phyloP scores from a whole-genome alignment of 2,329 filamentous ascomycete species.

The Aureobasidium sp. region DNA sequence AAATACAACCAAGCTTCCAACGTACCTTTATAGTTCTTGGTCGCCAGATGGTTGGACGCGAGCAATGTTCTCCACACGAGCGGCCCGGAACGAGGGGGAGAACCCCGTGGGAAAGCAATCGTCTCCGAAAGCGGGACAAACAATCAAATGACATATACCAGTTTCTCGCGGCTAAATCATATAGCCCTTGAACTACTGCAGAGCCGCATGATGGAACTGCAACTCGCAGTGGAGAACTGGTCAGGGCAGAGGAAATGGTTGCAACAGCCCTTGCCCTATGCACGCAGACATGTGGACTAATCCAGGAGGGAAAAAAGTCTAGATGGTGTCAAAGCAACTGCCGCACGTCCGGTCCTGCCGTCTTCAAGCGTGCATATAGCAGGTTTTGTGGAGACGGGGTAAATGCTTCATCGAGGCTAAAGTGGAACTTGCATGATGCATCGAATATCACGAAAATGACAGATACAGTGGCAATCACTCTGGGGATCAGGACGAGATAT shows the following conservation, averaged over 20 bases:
- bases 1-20: not conserved
- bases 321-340: conserved; percentile 2
- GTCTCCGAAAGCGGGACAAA: not conserved
- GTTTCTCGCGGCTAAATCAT: conserved; percentile 4
- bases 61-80: not conserved
- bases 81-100: not conserved
- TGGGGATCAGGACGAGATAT: not conserved
- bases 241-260: not conserved
- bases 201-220: not conserved
- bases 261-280: not conserved
- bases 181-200: not conserved
- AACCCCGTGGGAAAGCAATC: not conserved
- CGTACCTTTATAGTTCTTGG: conserved; percentile 1
- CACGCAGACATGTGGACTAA: not conserved
- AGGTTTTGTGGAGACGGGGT: not conserved
- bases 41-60: not conserved
- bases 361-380: not conserved
- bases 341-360: not conserved
- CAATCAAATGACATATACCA: not conserved
- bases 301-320: not conserved
- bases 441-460: not conserved
- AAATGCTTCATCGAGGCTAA: conserved; percentile 12
- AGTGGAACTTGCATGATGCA: conserved; percentile 1
- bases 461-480: not conserved
- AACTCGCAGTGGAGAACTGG: not conserved